Evolutionary conservation across 2,329 filamentous ascomycete species (phyloP), one percentile per base, ranked within the genome.

Genomic region (Zalaria sp.): DNA sequence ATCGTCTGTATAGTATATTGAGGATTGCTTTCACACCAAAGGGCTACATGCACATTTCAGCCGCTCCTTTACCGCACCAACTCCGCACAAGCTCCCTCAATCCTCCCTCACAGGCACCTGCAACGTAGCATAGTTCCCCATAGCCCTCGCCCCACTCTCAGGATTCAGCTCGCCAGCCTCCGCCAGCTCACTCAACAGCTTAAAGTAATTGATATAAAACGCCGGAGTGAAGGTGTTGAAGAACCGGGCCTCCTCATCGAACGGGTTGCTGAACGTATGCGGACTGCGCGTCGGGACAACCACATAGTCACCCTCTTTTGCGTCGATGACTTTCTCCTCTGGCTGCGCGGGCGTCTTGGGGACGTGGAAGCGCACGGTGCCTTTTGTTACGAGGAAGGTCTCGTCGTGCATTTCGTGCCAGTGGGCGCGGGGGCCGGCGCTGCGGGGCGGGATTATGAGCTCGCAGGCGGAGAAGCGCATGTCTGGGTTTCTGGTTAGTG

Each of bases 381-480:
- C 72, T 41, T 66, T 56, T 1, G 65, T 71, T n/a, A 73, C 62
- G 35, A 73, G 64, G 57, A 75, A 76, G 5, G 68, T 73, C 57
- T 72, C 66, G 47, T 77, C 71, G 56, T 77, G 69, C 71, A 73
- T 73, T 49, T 73, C 66, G 49, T 75, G 68, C 66, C 66, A 74
- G 53, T 72, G 67, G 1, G 65, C 59, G 35, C 66, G 66, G 1
- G 70, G 68, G 1, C 68, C 69, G 1, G 59, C 49, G 1, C 64
- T 68, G 18, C 63, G 56, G 5, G 68, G 59, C 5, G 68, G 65
- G 31, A 74, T 54, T n/a, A 62, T 69, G 43, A 72, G 62, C 49
- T 68, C 65, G 28, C 67, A 64, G 35, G 58, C 57, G 40, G 65
- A 65, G 40, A 73, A 56, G 44, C 68, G 63, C 50, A 71, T 68